Evolutionary conservation across 148 eudicot genomes (phyloP).

Genomic region (Polygonum aviculare): DNA sequence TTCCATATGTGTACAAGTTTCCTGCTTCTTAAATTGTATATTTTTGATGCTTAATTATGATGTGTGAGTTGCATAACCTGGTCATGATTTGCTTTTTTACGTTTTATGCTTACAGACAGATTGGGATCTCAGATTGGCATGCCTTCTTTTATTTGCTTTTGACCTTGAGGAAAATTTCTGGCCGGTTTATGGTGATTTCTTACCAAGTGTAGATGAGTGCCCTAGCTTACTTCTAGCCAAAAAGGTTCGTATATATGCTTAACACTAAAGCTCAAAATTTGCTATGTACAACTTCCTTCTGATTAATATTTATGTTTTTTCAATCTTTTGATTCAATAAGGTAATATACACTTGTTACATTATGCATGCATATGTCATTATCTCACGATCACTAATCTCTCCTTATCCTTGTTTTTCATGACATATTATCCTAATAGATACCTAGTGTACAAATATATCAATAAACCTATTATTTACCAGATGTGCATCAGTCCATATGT

Average conservation of each 20-base stretch:
- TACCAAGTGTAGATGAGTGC: conserved; percentile 78
- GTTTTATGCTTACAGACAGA: conserved; percentile 63
- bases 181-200: conserved; percentile 91
- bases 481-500: neutral
- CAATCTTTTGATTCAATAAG: neutral
- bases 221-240: conserved; percentile 91
- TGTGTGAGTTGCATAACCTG: neutral
- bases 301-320: neutral
- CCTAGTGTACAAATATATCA: neutral
- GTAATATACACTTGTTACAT: neutral
- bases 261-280: neutral
- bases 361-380: neutral
- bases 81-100: neutral
- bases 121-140: conserved; percentile 97
- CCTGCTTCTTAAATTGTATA: neutral
- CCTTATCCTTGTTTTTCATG: neutral
- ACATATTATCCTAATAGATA: neutral
- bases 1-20: neutral
- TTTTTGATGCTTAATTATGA: neutral
- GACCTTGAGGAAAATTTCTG: conserved; percentile 84
- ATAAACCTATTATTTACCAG: neutral
- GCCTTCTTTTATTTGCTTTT: conserved; percentile 78
- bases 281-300: neutral
- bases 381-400: neutral
- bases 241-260: conserved; percentile 43